Evolutionary conservation across 2,329 filamentous ascomycete genomes (phyloP), one percentile per base, ranked within the genome.

Genomic region (Diplodia mutila): DNA sequence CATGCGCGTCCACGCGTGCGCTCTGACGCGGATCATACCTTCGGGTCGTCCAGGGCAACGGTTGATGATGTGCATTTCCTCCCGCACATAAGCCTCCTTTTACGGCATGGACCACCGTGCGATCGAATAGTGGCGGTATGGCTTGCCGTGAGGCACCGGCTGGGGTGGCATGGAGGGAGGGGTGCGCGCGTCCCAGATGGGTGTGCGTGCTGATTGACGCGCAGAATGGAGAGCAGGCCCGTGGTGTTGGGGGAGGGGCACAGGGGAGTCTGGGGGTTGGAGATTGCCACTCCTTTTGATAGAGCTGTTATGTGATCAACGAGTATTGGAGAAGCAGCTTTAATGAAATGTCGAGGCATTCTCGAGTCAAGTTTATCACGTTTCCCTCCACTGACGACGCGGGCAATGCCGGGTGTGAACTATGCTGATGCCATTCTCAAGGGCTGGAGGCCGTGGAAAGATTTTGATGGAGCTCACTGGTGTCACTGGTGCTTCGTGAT

Each of bases 31-130:
- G 57, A 49, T 48, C 23, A 42, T 49, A 16, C 25, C 16, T 23
- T 12, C 11, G 16, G n/a, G 34, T 61, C 37, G 57, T 32, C 16
- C 57, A 48, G 57, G 57, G 57, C 57, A 61, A 61, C 57, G 42
- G 9, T 3, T 18, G 11, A 16, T 42, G 25, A 61, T 25, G 57
- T 21, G 12, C 57, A 27, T 9, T 25, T 11, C 39, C 21, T 32
- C 39, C 27, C 27, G 32, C 46, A 42, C 59, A 27, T 27, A 51
- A 32, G 57, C 59, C 59, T 51, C 59, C 46, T 51, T 57, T 51
- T 23, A 39, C n/a, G 37, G 29, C 42, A 51, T 29, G 49, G 42
- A 52, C 42, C 59, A 63, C n/a, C 21, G 18, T 52, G 59, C 59
- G 59, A 37, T 6, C n/a, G 39, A n/a, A 14, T 12, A 14, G 18